Conservation (phyloP, 495 filamentous ascomycete genomes). For the Beverwykella pulmonaria region DNA sequence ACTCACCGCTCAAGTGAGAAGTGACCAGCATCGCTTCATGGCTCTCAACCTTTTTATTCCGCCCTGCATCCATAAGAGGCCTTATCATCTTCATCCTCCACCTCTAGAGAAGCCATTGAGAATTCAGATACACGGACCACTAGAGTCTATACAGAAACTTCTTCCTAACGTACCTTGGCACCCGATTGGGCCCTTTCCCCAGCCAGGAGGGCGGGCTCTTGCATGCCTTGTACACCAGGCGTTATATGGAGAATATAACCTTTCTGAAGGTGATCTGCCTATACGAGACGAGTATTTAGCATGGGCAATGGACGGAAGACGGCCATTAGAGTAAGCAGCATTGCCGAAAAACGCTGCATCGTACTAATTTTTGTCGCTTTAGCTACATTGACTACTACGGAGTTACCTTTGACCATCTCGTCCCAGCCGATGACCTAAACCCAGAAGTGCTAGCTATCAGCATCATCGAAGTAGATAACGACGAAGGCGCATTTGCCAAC, state of each 20-base stretch:
- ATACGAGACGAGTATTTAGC: slow-evolving; percentile 26
- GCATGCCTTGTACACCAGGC: slow-evolving; percentile 25
- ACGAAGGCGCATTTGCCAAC: slow-evolving; percentile 43
- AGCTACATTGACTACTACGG: slow-evolving; percentile 32
- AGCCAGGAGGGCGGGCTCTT: slow-evolving; percentile 23
- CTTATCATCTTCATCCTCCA: slow-evolving; percentile 19
- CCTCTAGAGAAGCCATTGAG: slow-evolving; percentile 22
- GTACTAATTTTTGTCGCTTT: slow-evolving; percentile 14
- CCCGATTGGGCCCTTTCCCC: slow-evolving; percentile 18
- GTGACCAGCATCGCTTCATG: slow-evolving; percentile 24
- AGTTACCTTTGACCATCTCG: slow-evolving; percentile 29
- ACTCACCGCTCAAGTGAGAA: slow-evolving; percentile 15
- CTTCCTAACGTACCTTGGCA: slow-evolving; percentile 24
- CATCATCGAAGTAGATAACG: slow-evolving; percentile 27
- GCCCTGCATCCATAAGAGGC: slow-evolving; percentile 22
- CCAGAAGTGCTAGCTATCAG: slow-evolving; percentile 29
- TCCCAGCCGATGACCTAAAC: slow-evolving; percentile 30
- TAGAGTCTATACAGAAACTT: slow-evolving; percentile 31
- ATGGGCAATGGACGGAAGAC: slow-evolving; percentile 30
- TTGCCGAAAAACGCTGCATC: not conserved
- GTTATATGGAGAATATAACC: slow-evolving; percentile 23
- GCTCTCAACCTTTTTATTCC: slow-evolving; percentile 30
- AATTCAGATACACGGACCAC: slow-evolving; percentile 32
- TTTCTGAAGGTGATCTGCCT: slow-evolving; percentile 25
- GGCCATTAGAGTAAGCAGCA: slow-evolving; percentile 24